Evolutionary conservation across 129 eudicot genomes (phyloP), one percentile per base, ranked within the genome.

Genomic region (Pittosporum tobira): DNA sequence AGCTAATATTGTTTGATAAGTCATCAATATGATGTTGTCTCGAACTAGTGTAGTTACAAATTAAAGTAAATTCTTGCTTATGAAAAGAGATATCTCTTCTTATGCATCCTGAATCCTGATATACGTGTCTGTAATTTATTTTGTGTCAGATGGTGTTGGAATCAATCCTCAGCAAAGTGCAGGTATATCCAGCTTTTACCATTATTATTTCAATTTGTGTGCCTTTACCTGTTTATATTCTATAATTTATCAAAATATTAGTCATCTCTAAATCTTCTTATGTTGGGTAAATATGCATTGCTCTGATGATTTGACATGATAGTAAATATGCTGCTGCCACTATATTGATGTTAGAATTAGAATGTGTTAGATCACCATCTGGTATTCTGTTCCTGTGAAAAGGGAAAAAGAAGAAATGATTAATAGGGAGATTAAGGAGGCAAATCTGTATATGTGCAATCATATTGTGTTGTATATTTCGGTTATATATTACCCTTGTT

Each of bases 81-180:
- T 14, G 30, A 51, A 51, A 22, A 22, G 8, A 2, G 15, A 7
- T 19, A 25, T 11, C 31, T 30, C 4, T 31, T 51, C 46, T 57
- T 15, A 12, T 20, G 24, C 22, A 21, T 16, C 26, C 37, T 23
- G n/a, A n/a, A n/a, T n/a, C n/a, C 11, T 18, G 4, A 20, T 63
- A 23, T 18, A 11, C 40, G 6, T 63, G 48, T 63, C 44, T 34
- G 18, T 28, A 13, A 10, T 37, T 15, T 23, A 13, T 23, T 37
- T 50, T 45, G 52, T 64, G 24, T 64, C 94, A 90, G 97, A 90
- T 81, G 99, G 96, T 67, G 96, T 91, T 51, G 99, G 99, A 71
- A 91, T 91, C 68, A 93, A 93, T 75, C 99, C 99, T 61, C 99
- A 93, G 51, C 99, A 93, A 77, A 87, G 96, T 87, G 99, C 99